These are phyloP conservation scores for Colletotrichum sp. DNA, from an alignment of 2,329 filamentous ascomycete species.

Conservation along the genomic window DNA sequence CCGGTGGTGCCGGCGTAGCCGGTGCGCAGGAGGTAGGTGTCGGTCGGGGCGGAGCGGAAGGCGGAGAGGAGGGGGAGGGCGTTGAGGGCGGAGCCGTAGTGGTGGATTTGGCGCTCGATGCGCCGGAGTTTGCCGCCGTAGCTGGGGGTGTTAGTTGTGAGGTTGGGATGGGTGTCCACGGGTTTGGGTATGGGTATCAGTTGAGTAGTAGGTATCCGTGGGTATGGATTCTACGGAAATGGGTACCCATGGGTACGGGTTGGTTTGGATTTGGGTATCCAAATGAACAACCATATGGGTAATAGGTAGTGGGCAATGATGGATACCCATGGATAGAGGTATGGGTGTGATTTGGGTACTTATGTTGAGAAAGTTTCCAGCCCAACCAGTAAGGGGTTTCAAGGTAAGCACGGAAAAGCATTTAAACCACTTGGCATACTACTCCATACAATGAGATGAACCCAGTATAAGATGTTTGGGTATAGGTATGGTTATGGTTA, in stretches of 20 bases:
- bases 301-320: background rate
- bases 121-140: slow-evolving; percentile 47
- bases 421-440: no score
- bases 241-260: background rate
- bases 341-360: no score
- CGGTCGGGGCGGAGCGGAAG: slow-evolving; percentile 49
- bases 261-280: background rate
- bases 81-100: slow-evolving; percentile 65
- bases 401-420: no score
- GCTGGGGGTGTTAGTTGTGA: slow-evolving; percentile 23
- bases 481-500: background rate
- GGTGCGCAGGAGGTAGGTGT: slow-evolving; percentile 56
- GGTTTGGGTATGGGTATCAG: background rate
- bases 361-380: no score
- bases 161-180: background rate
- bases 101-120: slow-evolving; percentile 60
- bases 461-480: background rate
- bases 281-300: background rate
- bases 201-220: background rate
- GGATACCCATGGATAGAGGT: background rate
- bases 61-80: slow-evolving; percentile 57
- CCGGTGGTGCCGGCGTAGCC: slow-evolving; percentile 60
- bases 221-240: background rate
- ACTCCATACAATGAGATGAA: no score
- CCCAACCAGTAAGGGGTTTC: no score